phyloP scores from a whole-genome alignment of 2,329 filamentous ascomycete genomes.

The Pseudohalonectria lignicola region DNA sequence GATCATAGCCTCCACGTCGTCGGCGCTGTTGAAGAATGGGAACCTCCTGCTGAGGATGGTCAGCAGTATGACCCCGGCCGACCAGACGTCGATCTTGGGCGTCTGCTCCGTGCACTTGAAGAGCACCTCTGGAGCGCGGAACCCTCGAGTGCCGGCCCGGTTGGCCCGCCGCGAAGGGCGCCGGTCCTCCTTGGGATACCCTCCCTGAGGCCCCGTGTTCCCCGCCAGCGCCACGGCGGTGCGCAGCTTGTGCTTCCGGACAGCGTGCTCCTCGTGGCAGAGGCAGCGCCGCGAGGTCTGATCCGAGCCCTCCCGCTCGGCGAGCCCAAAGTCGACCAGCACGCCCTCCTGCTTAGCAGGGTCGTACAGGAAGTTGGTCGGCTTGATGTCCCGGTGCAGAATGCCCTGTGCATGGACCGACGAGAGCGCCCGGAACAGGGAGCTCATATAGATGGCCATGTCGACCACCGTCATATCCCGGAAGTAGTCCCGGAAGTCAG shows the following conservation, averaged over 20 bases:
- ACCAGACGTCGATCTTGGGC: slow-evolving; percentile 94
- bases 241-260: slow-evolving; percentile 50
- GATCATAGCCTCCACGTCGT: slow-evolving; percentile 95
- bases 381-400: slow-evolving; percentile 91
- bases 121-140: slow-evolving; percentile 90
- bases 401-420: slow-evolving; percentile 79
- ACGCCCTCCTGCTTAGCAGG: slow-evolving; percentile 71
- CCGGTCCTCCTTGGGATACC: slow-evolving; percentile 83
- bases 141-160: slow-evolving; percentile 86
- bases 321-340: slow-evolving; percentile 96
- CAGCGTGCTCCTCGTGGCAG: slow-evolving; percentile 57
- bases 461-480: slow-evolving; percentile 77
- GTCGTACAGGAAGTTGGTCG: slow-evolving; percentile 94
- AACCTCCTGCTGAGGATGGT: slow-evolving; percentile 88
- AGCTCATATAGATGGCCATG: slow-evolving; percentile 81
- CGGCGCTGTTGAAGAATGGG: slow-evolving; percentile 97
- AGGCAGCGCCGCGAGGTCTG: slow-evolving; percentile 56
- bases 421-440: slow-evolving; percentile 73
- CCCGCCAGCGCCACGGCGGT: slow-evolving; percentile 34
- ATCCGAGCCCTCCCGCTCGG: slow-evolving; percentile 71
- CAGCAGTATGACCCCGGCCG: slow-evolving; percentile 90
- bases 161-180: slow-evolving; percentile 85
- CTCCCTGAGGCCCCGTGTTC: slow-evolving; percentile 31
- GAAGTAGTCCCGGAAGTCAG: slow-evolving; percentile 92
- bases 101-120: slow-evolving; percentile 96